These are phyloP conservation scores for Grosmannia penicillata DNA, from an alignment of 2,329 filamentous ascomycete genomes.

Conservation along the genomic window DNA sequence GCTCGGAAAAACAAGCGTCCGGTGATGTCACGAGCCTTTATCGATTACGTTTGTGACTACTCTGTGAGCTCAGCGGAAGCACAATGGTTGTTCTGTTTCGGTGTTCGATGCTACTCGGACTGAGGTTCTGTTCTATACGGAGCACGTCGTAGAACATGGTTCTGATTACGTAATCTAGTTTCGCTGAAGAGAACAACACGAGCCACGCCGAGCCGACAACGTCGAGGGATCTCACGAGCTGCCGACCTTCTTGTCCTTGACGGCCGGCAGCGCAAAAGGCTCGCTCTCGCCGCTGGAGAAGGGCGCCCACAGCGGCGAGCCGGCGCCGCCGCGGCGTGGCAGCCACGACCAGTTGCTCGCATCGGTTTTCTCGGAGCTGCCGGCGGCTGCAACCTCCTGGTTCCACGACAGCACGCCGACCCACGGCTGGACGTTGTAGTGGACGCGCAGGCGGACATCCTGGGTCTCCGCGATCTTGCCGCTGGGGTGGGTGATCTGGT, in stretches of 20 bases:
- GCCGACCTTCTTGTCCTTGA: slow-evolving; percentile 1
- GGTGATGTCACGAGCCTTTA: too few relatives aligned
- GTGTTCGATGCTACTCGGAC: too few relatives aligned
- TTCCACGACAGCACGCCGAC: slow-evolving; percentile 82
- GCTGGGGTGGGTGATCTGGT: slow-evolving; percentile 85
- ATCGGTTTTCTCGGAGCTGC: background rate
- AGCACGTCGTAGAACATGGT: too few relatives aligned
- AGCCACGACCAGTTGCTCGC: slow-evolving; percentile 1
- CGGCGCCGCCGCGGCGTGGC: slow-evolving; percentile 4
- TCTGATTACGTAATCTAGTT: too few relatives aligned
- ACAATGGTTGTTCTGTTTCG: too few relatives aligned
- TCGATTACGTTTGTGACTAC: too few relatives aligned
- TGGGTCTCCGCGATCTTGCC: slow-evolving; percentile 60
- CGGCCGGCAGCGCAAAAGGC: slow-evolving; percentile 44
- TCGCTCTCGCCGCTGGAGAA: slow-evolving; percentile 50
- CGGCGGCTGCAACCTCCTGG: slow-evolving; percentile 31
- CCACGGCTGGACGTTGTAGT: slow-evolving; percentile 98
- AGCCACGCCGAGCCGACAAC: too few relatives aligned
- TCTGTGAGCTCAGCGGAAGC: too few relatives aligned
- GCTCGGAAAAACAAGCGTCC: too few relatives aligned
- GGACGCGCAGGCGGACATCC: slow-evolving; percentile 64
- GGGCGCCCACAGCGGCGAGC: slow-evolving; percentile 38
- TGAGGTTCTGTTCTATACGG: too few relatives aligned
- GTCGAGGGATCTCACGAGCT: slow-evolving; percentile 4
- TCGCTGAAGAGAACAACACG: too few relatives aligned